phyloP scores from a whole-genome alignment of 345 rosid species.

The Salix koriyanagi region DNA sequence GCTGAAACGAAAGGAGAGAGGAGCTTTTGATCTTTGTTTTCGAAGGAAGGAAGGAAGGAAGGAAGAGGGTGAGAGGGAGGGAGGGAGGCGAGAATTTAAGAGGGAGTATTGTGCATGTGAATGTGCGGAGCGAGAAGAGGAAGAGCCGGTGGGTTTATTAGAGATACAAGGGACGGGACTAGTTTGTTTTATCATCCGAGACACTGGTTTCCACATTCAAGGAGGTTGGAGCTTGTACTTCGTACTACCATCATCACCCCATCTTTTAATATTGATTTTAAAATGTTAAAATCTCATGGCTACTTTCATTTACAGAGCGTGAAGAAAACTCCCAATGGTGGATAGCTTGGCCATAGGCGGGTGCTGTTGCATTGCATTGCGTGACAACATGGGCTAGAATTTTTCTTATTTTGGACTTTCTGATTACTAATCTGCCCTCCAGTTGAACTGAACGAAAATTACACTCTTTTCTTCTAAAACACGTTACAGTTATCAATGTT shows the following conservation, averaged over 20 bases:
- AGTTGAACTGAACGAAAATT: background rate
- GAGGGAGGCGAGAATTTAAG: background rate
- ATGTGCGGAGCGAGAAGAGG: background rate
- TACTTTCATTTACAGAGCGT: background rate
- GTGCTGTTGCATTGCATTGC: background rate
- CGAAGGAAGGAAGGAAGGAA: background rate
- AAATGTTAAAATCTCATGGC: background rate
- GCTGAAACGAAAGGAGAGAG: background rate
- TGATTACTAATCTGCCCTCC: background rate
- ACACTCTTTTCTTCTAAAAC: background rate
- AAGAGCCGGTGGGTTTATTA: slow-evolving; percentile 38
- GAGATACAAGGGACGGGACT: slow-evolving; percentile 26
- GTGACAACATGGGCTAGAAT: background rate
- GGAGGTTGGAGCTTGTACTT: slow-evolving; percentile 14
- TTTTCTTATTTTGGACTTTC: background rate
- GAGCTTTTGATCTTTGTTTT: background rate
- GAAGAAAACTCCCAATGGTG: background rate
- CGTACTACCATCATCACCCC: background rate
- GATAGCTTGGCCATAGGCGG: background rate
- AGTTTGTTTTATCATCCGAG: slow-evolving; percentile 25
- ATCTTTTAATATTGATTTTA: background rate
- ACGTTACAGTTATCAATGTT: too few relatives aligned
- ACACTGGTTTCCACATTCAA: slow-evolving; percentile 42
- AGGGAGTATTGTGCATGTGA: background rate
- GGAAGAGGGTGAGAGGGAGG: too few relatives aligned